phyloP scores from a whole-genome alignment of 176 grass and related monocot species.

The Oryza meridionalis region DNA sequence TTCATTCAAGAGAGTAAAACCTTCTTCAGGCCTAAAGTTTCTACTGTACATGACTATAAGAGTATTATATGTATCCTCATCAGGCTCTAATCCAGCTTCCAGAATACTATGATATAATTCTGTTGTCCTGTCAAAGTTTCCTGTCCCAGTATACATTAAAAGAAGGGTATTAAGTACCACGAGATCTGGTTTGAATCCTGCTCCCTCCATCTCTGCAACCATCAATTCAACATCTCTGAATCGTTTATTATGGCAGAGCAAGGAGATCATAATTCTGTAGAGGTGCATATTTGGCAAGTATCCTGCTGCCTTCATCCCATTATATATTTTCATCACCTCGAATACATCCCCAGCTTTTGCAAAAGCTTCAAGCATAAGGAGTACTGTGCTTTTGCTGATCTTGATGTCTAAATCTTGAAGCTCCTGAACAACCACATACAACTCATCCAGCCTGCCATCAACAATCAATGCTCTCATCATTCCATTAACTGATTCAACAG shows the following conservation, averaged over 20 bases:
- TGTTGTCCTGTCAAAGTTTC: slow-evolving; percentile 71
- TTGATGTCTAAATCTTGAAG: slow-evolving; percentile 95
- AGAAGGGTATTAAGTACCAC: slow-evolving; percentile 71
- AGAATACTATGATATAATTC: slow-evolving; percentile 75
- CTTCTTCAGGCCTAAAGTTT: slow-evolving; percentile 78
- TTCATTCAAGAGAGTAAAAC: slow-evolving; percentile 78
- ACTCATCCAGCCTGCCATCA: slow-evolving; percentile 82
- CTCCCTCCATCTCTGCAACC: slow-evolving; percentile 74
- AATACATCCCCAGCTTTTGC: slow-evolving; percentile 79
- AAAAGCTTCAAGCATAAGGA: slow-evolving; percentile 94
- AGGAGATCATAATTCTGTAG: slow-evolving; percentile 78
- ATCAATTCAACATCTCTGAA: slow-evolving; percentile 86
- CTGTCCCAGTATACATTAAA: slow-evolving; percentile 76
- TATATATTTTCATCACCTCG: slow-evolving; percentile 98
- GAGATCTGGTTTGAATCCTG: slow-evolving; percentile 79
- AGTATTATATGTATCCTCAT: slow-evolving; percentile 92
- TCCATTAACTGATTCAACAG: slow-evolving; percentile 84
- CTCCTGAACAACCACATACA: slow-evolving; percentile 83
- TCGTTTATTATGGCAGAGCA: slow-evolving; percentile 72
- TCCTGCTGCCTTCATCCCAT: slow-evolving; percentile 93
- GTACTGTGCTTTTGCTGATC: slow-evolving; percentile 87
- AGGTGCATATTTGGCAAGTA: slow-evolving; percentile 85
- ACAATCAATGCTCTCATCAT: slow-evolving; percentile 84
- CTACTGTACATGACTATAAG: slow-evolving; percentile 90
- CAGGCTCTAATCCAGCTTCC: slow-evolving; percentile 65